Conservation (phyloP, 805 yeast genomes). For the Saturnispora gosingensis region DNA sequence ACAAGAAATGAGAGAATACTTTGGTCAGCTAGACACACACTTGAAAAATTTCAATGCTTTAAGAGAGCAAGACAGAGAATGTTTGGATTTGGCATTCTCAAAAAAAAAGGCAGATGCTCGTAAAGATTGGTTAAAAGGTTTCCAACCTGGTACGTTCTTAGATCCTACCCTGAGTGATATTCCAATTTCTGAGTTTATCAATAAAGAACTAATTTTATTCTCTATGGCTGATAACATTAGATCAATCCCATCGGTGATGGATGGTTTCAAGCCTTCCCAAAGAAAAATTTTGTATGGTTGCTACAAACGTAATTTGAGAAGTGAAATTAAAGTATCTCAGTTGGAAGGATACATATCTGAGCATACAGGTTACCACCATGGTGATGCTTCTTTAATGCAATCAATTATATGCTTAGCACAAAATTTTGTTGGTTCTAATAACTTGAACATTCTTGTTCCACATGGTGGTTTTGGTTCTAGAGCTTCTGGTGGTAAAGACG, state of each 20-base stretch:
- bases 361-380: constrained; percentile 91
- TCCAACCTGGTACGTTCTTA: constrained; percentile 82
- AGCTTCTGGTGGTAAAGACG: constrained; percentile 96
- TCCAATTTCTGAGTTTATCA: constrained; percentile 89
- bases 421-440: constrained; percentile 88
- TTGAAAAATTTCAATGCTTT: constrained; percentile 76
- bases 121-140: constrained; percentile 92
- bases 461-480: constrained; percentile 96
- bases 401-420: constrained; percentile 94
- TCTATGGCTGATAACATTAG: constrained; percentile 95
- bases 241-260: constrained; percentile 88
- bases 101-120: constrained; percentile 95
- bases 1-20: constrained; percentile 80
- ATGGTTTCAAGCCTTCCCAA: constrained; percentile 96
- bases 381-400: constrained; percentile 79
- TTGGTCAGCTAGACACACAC: constrained; percentile 75
- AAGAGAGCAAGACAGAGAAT: constrained; percentile 63
- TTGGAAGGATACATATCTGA: constrained; percentile 84
- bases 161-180: constrained; percentile 69
- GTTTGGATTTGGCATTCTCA: constrained; percentile 87
- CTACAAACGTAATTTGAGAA: constrained; percentile 65
- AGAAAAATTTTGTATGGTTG: constrained; percentile 86
- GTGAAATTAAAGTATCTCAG: constrained; percentile 83
- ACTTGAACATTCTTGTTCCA: constrained; percentile 74
- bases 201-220: constrained; percentile 87